Percentiles rank a stretch among this genome's conserved stretches.
phyloP scores from a whole-genome alignment of 768 basidiomycete species.

The Lentinula lateritia region DNA sequence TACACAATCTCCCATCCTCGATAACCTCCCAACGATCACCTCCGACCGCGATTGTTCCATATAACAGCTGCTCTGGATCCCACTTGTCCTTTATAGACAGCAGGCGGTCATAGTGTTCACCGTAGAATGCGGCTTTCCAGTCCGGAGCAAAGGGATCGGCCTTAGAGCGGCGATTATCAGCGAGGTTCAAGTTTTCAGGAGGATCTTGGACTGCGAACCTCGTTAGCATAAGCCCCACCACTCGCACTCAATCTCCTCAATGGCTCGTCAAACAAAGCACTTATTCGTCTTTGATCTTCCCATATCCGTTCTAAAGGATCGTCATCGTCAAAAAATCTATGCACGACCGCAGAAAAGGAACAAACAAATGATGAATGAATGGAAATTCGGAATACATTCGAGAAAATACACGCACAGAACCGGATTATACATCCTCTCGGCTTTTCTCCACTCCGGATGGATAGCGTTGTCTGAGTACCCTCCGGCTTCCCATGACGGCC shows the following conservation, averaged over 20 bases:
- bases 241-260: not conserved
- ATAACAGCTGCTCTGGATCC: slow-evolving; percentile 11
- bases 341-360: not conserved
- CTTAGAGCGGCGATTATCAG: not conserved
- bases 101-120: slow-evolving; percentile 8
- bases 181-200: no score
- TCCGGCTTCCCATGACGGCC: not conserved
- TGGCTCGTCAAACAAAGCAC: not conserved
- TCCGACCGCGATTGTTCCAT: slow-evolving; percentile 5
- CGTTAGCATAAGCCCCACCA: slow-evolving; percentile 2
- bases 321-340: not conserved
- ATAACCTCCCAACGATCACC: slow-evolving; percentile 5
- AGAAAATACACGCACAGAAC: not conserved
- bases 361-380: not conserved
- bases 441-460: slow-evolving; percentile 3
- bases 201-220: not conserved
- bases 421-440: not conserved
- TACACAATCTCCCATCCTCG: slow-evolving; percentile 7
- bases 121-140: slow-evolving; percentile 12
- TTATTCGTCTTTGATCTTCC: not conserved
- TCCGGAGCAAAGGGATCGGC: slow-evolving; percentile 8
- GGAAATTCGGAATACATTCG: not conserved
- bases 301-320: not conserved
- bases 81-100: slow-evolving; percentile 9
- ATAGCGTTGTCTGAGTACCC: slow-evolving; percentile 4